Base-by-base conservation (phyloP, 31 red algal species). In the Endocladia muricata region DNA sequence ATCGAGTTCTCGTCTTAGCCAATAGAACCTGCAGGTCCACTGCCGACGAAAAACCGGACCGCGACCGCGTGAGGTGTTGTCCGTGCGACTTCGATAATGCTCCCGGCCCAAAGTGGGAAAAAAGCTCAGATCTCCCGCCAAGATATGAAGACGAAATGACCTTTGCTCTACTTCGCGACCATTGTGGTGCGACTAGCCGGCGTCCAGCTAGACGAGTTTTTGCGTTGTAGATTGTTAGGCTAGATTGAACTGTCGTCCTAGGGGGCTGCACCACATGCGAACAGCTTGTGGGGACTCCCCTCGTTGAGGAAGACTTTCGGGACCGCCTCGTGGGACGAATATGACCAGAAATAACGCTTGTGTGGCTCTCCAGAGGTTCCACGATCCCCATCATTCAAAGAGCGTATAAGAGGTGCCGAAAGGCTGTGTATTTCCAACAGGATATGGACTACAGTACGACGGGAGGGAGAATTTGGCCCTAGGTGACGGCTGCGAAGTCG, bases 271-370 rank as follows among this genome's bases (percentile, higher is more conserved):
- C 59, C 29, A 65, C 70, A 17, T 70, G 63, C 22, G 49, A 81
- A 37, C n/a, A 32, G 3, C 48, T 81, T 8, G 63, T 32, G 1
- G 77, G 64, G 1, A 2, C 63, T 2, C 6, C 73, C 17, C 34
- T 82, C 7, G 37, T 82, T 25, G 79, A 42, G 36, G 42, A 26
- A 31, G 68, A 84, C 31, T 64, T 63, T 41, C 64, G 54, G 21
- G 69, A 84, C 35, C 37, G 68, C 0, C 37, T 74, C 54, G 37
- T 74, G 0, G 43, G 66, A 65, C 58, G 58, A 9, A 84, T 84
- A 29, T 33, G 35, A 1, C 80, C 69, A n/a, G 5, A 29, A 30
- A 58, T 25, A n/a, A 41, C n/a, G 39, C 37, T 57, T 8, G 41
- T 65, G 1, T 52, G 56, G 21, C 48, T 74, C 29, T 68, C 41